Evolutionary conservation across 2,329 filamentous ascomycete genomes (phyloP), one percentile per base, ranked within the genome.

Genomic region (Tolypocladium nubicola): DNA sequence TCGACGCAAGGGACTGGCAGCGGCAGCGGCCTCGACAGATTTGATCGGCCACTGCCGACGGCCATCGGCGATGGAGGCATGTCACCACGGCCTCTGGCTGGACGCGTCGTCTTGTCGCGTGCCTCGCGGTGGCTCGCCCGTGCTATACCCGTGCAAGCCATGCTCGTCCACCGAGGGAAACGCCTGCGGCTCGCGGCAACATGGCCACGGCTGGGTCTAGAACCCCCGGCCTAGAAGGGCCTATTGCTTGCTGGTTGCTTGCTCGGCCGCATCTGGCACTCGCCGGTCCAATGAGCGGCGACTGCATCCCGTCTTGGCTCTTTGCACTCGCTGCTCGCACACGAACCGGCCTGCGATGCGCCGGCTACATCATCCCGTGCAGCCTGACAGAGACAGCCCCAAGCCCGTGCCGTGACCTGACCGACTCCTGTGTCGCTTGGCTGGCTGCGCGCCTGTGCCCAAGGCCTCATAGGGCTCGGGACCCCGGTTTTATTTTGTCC

Each of bases 221-320:
- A 54, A 54, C 52, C 37, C 11, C 4, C 33, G 23, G 54, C 54
- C 54, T 56, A 21, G 54, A 56, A 52, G 33, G 45, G 54, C 54
- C 54, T 10, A 56, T 39, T 35, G 54, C 35, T 19, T 10, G 9
- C 35, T 33, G 47, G 14, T 21, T 50, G 47, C 47, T 30, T 33
- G 47, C 26, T 8, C 26, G 47, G 47, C 26, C 43, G 43, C 43
- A 1, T 11, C 26, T 10, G 26, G 30, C 54, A 16, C n/a, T 16
- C 30, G 37, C 14, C n/a, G 35, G 16, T 35, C 52, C 52, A 53
- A 53, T 53, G 35, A 30, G 47, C 30, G 47, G 4, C 47, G 11
- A 1, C 30, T 8, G 26, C 30, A 13, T 30, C 35, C n/a, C 16
- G 52, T 13, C 52, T 9, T 43, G 39, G 38, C 21, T 4, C 23